Evolutionary conservation across 2,329 filamentous ascomycete species (phyloP).

Genomic region (Leptographium lundbergii): DNA sequence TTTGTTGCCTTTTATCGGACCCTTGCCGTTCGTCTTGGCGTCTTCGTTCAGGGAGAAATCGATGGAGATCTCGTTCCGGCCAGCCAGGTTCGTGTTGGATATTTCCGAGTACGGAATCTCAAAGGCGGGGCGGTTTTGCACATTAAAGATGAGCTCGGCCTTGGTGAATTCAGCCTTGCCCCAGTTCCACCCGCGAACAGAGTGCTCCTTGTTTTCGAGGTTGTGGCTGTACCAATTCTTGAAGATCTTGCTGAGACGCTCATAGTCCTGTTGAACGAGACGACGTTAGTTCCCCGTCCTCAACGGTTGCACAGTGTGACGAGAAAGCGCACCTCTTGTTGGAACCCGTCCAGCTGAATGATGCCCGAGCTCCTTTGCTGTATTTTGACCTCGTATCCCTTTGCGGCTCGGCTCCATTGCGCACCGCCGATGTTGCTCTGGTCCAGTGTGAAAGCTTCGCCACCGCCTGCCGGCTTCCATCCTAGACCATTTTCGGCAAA

Average conservation of each 20-base stretch:
- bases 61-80: conserved; percentile 93
- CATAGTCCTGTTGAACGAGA: conserved; percentile 52
- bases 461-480: conserved; percentile 81
- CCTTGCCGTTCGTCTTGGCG: conserved; percentile 62
- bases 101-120: conserved; percentile 96
- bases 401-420: conserved; percentile 89
- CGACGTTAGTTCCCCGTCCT: not conserved
- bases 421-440: conserved; percentile 71
- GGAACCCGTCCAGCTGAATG: conserved; percentile 89
- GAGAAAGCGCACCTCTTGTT: conserved; percentile 49
- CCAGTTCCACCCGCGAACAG: conserved; percentile 97
- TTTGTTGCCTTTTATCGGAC: conserved; percentile 72
- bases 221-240: conserved; percentile 97
- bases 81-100: conserved; percentile 92
- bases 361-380: conserved; percentile 72
- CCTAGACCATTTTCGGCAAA: conserved; percentile 90
- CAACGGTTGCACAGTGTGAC: not conserved
- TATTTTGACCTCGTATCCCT: conserved; percentile 89
- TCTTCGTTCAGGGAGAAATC: conserved; percentile 74
- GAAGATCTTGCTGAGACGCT: conserved; percentile 83
- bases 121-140: conserved; percentile 91
- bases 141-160: conserved; percentile 89
- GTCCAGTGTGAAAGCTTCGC: conserved; percentile 89
- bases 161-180: conserved; percentile 96
- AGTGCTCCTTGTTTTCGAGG: conserved; percentile 86